Conservation (phyloP, 2,329 filamentous ascomycete species). For the Mycosphaerelloides madeirae region DNA sequence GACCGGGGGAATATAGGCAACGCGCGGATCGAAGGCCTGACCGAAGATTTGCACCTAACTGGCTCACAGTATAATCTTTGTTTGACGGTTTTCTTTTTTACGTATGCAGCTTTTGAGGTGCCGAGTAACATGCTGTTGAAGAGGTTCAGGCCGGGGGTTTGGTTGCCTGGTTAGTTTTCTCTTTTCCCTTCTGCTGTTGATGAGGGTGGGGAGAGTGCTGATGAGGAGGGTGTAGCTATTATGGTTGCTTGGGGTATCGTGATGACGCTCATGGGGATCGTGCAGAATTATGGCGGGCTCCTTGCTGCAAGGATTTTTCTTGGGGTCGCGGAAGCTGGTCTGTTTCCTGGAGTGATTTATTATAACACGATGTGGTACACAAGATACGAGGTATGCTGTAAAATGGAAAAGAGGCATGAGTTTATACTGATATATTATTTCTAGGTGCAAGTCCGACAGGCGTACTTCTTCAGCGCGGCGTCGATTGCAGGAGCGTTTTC, state of each 20-base stretch:
- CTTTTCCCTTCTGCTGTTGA: not conserved
- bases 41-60: slow-evolving; percentile 11
- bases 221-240: slow-evolving; percentile 7
- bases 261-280: slow-evolving; percentile 18
- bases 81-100: slow-evolving; percentile 35
- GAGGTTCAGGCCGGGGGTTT: slow-evolving; percentile 25
- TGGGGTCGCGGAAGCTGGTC: slow-evolving; percentile 25
- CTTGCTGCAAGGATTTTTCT: slow-evolving; percentile 23
- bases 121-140: slow-evolving; percentile 30
- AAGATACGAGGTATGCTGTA: slow-evolving; percentile 29
- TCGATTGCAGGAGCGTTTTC: slow-evolving; percentile 48
- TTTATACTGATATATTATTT: too few species aligned
- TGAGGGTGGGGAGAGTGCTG: not conserved
- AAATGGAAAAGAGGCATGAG: too few species aligned
- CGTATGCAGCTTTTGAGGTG: slow-evolving; percentile 38
- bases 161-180: slow-evolving; percentile 17
- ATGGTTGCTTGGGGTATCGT: slow-evolving; percentile 24
- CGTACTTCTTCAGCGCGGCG: slow-evolving; percentile 20
- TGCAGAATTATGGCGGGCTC: slow-evolving; percentile 25
- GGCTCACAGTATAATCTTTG: slow-evolving; percentile 29
- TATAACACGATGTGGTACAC: slow-evolving; percentile 47
- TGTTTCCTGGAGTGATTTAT: slow-evolving; percentile 28
- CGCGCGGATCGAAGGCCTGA: slow-evolving; percentile 26
- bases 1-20: slow-evolving; percentile 32
- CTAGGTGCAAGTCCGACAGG: slow-evolving; percentile 31